Evolutionary conservation across 106 monocot species (phyloP).

Genomic region (Agapanthus africanus): DNA sequence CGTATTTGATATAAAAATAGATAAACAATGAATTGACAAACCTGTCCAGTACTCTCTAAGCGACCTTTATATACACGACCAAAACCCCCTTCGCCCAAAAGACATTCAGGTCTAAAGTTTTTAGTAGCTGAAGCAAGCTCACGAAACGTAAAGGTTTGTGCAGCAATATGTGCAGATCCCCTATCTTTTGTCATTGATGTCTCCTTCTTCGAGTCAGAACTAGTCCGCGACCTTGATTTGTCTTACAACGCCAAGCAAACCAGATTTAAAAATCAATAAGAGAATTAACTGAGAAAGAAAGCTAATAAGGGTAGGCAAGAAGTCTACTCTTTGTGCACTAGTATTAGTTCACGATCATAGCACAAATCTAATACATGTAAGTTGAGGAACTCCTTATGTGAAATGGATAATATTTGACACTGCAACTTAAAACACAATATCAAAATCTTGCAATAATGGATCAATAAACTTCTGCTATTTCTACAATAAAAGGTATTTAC

Average conservation of each 20-base stretch:
- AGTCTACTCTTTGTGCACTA: too few relatives aligned
- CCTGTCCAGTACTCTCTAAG: slow-evolving; percentile 45
- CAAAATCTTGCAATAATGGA: too few relatives aligned
- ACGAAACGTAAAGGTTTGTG: slow-evolving; percentile 40
- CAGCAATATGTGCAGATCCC: slow-evolving; percentile 37
- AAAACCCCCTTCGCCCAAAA: slow-evolving; percentile 52
- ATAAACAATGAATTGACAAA: slow-evolving; percentile 4
- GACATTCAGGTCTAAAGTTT: slow-evolving; percentile 41
- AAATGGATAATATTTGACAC: too few relatives aligned
- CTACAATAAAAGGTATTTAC: too few relatives aligned
- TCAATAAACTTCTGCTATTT: too few relatives aligned
- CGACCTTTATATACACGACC: slow-evolving; percentile 54
- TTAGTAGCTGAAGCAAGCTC: slow-evolving; percentile 53
- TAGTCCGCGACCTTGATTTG: slow-evolving; percentile 26
- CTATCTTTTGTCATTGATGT: slow-evolving; percentile 18
- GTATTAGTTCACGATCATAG: too few relatives aligned
- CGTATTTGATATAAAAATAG: neutral
- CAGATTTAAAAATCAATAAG: neutral
- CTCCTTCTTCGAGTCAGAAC: slow-evolving; percentile 30
- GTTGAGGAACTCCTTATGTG: too few relatives aligned
- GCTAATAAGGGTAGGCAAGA: too few relatives aligned
- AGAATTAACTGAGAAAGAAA: too few relatives aligned
- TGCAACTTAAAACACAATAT: too few relatives aligned
- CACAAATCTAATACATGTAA: too few relatives aligned
- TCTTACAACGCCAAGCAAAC: slow-evolving; percentile 20